Percentiles rank a stretch among this genome's conserved stretches.
Conservation (phyloP, 176 grass and related monocot genomes). For the Rhynchospora breviuscula region DNA sequence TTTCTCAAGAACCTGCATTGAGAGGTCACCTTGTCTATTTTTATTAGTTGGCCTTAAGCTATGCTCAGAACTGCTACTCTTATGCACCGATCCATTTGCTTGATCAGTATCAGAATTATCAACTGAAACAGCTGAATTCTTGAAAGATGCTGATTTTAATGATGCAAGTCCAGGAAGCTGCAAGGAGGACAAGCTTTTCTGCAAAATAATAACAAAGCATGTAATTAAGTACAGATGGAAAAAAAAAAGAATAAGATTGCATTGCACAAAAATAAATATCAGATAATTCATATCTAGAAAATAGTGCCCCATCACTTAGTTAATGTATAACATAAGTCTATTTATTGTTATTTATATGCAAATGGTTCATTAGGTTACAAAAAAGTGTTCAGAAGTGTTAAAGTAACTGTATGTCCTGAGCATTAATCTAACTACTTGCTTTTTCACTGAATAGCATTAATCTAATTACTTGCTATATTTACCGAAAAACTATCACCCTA, state of each 20-base stretch:
- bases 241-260: slow-evolving; percentile 3
- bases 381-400: not conserved
- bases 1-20: slow-evolving; percentile 92
- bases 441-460: not conserved
- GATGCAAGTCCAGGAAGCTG: slow-evolving; percentile 77
- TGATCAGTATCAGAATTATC: slow-evolving; percentile 34
- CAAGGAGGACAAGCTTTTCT: slow-evolving; percentile 97
- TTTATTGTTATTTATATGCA: not conserved
- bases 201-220: slow-evolving; percentile 27
- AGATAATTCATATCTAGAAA: not conserved
- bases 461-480: not conserved
- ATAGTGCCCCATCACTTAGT: not conserved
- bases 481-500: not conserved
- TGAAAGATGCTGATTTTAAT: slow-evolving; percentile 54
- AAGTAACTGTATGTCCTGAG: not conserved
- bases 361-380: not conserved
- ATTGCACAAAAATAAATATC: slow-evolving; percentile 16
- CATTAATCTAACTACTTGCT: not conserved
- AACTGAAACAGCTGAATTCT: slow-evolving; percentile 41
- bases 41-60: slow-evolving; percentile 45
- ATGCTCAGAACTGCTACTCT: slow-evolving; percentile 48
- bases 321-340: not conserved
- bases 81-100: not conserved
- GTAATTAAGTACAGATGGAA: slow-evolving; percentile 47
- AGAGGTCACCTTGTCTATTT: slow-evolving; percentile 64